Evolutionary conservation across 495 filamentous ascomycete species (phyloP), one percentile per base, ranked within the genome.

Genomic region (Eremomyces bilateralis): DNA sequence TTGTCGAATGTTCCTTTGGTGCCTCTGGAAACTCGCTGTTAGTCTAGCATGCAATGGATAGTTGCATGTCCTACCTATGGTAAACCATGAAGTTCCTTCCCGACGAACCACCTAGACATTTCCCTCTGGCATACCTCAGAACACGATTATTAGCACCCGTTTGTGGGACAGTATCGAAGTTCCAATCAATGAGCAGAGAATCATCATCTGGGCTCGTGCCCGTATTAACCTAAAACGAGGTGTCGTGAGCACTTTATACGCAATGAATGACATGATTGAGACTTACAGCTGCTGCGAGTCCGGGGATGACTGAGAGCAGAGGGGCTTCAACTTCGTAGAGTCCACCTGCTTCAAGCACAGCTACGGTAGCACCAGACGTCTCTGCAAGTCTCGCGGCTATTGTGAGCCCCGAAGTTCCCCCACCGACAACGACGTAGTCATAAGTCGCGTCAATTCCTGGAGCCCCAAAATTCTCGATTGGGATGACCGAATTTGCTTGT

Each of bases 1-100:
- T 50, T 42, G 10, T 67, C 47, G 40, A 60, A 61, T 0, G 64
- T 47, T 0, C 52, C 59, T 3, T 35, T 42, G 0, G 57, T 62
- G 0, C 49, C 52, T 3, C 64, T 44, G 11, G 3, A 4, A 19
- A 19, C 10, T 27, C 12, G 11, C 22, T 15, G 16, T 36, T 36
- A 36, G 33, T 3, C 11, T 18, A 19, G 19, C 8, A 4, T 36
- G 6, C 3, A 13, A 15, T 5, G 10, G 12, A n/a, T 13, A 8
- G 15, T n/a, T 4, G 22, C 20, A 4, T 15, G 11, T 4, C n/a
- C 4, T 30, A 13, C 15, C 36, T 41, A 12, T 54, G 44, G 36
- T 47, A 53, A 12, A 28, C 18, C 36, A 52, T 39, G 20, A 33
- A 39, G 28, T 50, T 49, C 8, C 36, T 28, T 4, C 42, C 48